Conservation (phyloP, 345 rosid species). For the Salix arbutifolia region DNA sequence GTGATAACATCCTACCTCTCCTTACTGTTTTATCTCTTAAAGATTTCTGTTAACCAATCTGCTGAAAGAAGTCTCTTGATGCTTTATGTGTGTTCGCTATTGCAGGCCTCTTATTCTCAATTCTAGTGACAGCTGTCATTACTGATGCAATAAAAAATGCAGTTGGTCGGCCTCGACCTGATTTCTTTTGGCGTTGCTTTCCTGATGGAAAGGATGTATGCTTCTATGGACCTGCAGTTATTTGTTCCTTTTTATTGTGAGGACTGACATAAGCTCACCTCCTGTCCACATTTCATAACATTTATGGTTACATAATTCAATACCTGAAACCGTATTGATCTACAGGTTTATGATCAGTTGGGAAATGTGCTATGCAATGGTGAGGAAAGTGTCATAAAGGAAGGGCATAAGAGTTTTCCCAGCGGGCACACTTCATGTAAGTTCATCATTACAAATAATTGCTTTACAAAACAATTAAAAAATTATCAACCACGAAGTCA, state of each 20-base stretch:
- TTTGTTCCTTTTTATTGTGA: constrained; percentile 4
- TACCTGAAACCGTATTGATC: neutral
- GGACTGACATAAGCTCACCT: neutral
- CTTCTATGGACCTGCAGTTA: constrained; percentile 9
- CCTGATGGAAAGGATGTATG: constrained; percentile 88
- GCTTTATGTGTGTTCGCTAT: neutral
- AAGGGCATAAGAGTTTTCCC: constrained; percentile 93
- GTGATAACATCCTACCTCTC: constrained; percentile 28
- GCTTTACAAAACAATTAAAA: neutral
- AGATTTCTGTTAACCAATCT: neutral
- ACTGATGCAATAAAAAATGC: constrained; percentile 80
- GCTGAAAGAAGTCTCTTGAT: neutral
- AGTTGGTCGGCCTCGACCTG: constrained; percentile 87
- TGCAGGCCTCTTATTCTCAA: constrained; percentile 75
- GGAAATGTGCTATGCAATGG: constrained; percentile 84
- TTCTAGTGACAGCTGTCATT: constrained; percentile 58
- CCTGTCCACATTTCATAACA: neutral
- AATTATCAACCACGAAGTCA: neutral
- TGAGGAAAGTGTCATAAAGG: constrained; percentile 53
- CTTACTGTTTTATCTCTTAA: neutral
- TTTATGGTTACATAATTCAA: neutral
- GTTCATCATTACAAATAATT: constrained; percentile 12
- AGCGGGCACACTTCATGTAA: constrained; percentile 85
- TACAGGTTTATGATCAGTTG: constrained; percentile 54
- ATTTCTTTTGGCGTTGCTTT: constrained; percentile 96